Conservation (phyloP, 2,329 filamentous ascomycete species). For the Cladophialophora immunda region DNA sequence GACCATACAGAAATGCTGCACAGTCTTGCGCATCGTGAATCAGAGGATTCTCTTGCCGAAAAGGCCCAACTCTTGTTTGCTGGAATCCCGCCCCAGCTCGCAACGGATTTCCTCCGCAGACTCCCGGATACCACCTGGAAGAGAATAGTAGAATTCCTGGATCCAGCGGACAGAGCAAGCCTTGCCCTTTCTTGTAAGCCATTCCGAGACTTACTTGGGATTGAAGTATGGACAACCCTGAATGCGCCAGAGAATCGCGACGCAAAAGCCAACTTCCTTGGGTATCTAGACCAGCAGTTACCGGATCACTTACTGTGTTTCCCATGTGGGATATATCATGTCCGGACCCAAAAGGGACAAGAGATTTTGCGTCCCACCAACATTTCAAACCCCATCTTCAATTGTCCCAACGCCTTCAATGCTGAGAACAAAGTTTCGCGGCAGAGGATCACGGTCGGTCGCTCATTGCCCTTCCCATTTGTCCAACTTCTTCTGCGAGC, state of each 20-base stretch:
- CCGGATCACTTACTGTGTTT: conserved; percentile 68
- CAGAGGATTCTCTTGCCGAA: conserved; percentile 31
- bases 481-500: conserved; percentile 65
- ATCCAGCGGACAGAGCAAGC: conserved; percentile 57
- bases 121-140: conserved; percentile 59
- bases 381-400: conserved; percentile 65
- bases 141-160: conserved; percentile 52
- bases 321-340: conserved; percentile 64
- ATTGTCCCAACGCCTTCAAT: conserved; percentile 63
- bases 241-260: conserved; percentile 53
- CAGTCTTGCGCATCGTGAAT: conserved; percentile 36
- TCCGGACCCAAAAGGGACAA: conserved; percentile 60
- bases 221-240: conserved; percentile 46
- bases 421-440: conserved; percentile 58
- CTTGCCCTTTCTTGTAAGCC: conserved; percentile 60
- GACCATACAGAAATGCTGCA: conserved; percentile 42
- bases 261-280: conserved; percentile 61
- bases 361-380: conserved; percentile 64
- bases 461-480: conserved; percentile 66
- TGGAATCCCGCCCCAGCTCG: conserved; percentile 28
- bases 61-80: conserved; percentile 22
- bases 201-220: conserved; percentile 55
- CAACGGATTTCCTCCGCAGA: conserved; percentile 50
- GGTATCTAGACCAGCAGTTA: conserved; percentile 59
- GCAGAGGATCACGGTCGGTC: conserved; percentile 62